phyloP scores from a whole-genome alignment of 202 grass and related monocot species.

The Carex sylvatica region DNA sequence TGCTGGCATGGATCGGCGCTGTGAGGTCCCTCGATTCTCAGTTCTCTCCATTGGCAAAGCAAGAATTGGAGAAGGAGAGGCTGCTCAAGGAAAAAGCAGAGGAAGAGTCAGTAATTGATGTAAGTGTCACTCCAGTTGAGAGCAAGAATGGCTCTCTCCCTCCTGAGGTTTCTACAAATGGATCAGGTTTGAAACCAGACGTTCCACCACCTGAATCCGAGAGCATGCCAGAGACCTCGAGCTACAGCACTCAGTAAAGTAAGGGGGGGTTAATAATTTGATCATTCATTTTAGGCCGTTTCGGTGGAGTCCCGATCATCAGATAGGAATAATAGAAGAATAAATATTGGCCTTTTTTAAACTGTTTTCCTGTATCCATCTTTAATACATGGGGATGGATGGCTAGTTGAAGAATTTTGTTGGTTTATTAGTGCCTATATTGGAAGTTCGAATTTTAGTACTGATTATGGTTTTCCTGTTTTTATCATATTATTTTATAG shows the following conservation, averaged over 20 bases:
- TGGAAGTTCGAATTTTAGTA: conserved; percentile 25
- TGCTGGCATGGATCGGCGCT: conserved; percentile 79
- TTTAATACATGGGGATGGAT: not conserved
- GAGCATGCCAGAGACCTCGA: conserved; percentile 42
- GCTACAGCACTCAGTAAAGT: conserved; percentile 41
- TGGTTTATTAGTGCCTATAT: conserved; percentile 25
- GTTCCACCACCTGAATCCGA: conserved; percentile 45
- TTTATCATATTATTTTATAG: not conserved
- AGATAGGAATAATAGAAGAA: conserved; percentile 33
- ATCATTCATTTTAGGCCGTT: conserved; percentile 23
- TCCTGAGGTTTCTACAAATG: conserved; percentile 41
- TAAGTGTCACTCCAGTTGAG: conserved; percentile 18
- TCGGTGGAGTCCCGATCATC: not conserved
- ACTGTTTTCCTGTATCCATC: conserved; percentile 10
- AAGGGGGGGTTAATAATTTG: not conserved
- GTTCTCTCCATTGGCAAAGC: conserved; percentile 86
- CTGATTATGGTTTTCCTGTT: not conserved
- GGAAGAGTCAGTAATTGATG: conserved; percentile 45
- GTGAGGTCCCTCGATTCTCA: conserved; percentile 83
- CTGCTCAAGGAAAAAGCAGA: conserved; percentile 44
- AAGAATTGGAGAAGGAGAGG: conserved; percentile 77
- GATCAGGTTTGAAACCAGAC: conserved; percentile 25
- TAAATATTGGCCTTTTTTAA: conserved; percentile 26
- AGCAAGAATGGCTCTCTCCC: conserved; percentile 48
- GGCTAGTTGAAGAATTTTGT: conserved; percentile 23